Base-by-base conservation (phyloP, 441 rosid species). In the Jatropha podagrica region DNA sequence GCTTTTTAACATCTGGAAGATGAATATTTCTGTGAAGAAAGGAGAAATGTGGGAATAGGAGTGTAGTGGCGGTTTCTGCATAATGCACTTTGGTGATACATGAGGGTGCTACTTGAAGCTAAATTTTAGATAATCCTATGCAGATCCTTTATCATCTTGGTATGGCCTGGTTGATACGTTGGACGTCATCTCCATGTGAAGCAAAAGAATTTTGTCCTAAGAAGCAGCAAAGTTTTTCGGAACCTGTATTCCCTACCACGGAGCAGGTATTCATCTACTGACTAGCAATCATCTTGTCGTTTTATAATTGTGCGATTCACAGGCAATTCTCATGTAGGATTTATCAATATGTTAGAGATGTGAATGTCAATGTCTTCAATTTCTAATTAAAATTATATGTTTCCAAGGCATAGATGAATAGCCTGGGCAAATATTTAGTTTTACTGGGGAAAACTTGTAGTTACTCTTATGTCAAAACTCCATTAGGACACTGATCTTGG, bases 81-180 rank as follows among this genome's bases (percentile, higher is more conserved):
- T n/a, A 46, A 13, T 8, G 20, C 20, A 65, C 9, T 20, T 42
- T 56, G 48, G 18, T 38, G 40, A 51, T 37, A 6, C 6, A 4
- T 13, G 51, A 62, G 14, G 18, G 18, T 61, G 68, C 59, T 73
- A 48, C 20, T 48, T 4, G n/a, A 60, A 72, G 46, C 49, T 61
- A 38, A 59, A 27, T 55, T 55, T 41, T 65, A 18, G 41, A n/a
- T 37, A 68, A 65, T 48, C 70, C 72, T 83, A 49, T 80, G 74
- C 86, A 96, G 99, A 89, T 96, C 80, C 91, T 96, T 77, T 86
- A 89, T 84, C 99, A 96, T 85, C 97, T 94, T 86, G 92, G 91
- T 69, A 68, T 86, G 81, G 96, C 92, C 74, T 96, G 99, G 99
- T 84, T 87, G 74, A 74, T 94, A 77, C 95, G 98, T 38, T 96